Percentiles rank a stretch among this genome's conserved stretches.
Conservation (phyloP, 352 stramenopile species). For the Phytophthora hibernalis region DNA sequence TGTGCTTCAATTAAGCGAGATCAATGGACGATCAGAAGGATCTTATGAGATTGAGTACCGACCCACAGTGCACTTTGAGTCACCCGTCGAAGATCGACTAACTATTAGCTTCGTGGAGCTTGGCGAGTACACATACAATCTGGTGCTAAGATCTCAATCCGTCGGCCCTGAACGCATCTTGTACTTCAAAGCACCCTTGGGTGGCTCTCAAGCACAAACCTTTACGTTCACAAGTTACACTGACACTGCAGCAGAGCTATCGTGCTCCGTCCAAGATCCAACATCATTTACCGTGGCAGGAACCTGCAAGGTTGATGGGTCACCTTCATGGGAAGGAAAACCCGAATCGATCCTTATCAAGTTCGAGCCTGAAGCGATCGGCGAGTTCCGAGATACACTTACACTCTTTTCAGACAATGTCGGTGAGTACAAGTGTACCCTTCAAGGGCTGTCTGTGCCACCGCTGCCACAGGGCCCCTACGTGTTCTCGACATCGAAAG, state of each 20-base stretch:
- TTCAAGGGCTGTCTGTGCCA: constrained; percentile 80
- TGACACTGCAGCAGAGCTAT: constrained; percentile 51
- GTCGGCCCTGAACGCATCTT: constrained; percentile 74
- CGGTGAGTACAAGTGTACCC: constrained; percentile 86
- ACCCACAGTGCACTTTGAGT: constrained; percentile 64
- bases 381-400: constrained; percentile 85
- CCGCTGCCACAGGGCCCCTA: constrained; percentile 88
- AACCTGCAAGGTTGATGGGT: constrained; percentile 56
- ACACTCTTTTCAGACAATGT: constrained; percentile 63
- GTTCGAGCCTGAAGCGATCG: constrained; percentile 91
- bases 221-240: constrained; percentile 81
- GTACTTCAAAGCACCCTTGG: constrained; percentile 86
- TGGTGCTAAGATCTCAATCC: constrained; percentile 78
- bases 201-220: constrained; percentile 73
- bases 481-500: constrained; percentile 58
- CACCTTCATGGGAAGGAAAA: constrained; percentile 79
- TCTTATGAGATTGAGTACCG: constrained; percentile 92
- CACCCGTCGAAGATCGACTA: constrained; percentile 59
- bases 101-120: constrained; percentile 86
- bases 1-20: constrained; percentile 73
- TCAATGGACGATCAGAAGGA: constrained; percentile 79
- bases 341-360: constrained; percentile 66
- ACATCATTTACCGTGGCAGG: constrained; percentile 76
- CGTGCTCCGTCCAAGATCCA: constrained; percentile 61
- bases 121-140: constrained; percentile 89